A percentile compares a stretch with the other conserved stretches of the same genome.
phyloP scores from a whole-genome alignment of 441 rosid genomes.

The Populus hybrid region DNA sequence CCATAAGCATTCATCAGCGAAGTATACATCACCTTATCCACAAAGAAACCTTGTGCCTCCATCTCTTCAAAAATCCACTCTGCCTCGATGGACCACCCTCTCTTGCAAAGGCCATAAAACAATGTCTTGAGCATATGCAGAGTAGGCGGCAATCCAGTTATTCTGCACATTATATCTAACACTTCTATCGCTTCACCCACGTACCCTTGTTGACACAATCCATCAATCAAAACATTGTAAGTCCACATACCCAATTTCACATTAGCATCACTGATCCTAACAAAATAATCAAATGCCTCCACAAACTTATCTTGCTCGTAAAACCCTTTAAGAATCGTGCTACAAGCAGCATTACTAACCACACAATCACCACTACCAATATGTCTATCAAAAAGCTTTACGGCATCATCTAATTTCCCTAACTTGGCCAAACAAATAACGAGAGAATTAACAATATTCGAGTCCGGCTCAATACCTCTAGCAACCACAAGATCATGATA shows the following conservation, averaged over 20 bases:
- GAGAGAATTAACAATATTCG: constrained; percentile 42
- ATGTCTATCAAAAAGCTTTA: constrained; percentile 38
- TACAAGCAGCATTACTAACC: constrained; percentile 37
- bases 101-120: constrained; percentile 58
- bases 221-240: constrained; percentile 45
- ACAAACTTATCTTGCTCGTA: constrained; percentile 34
- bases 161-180: constrained; percentile 40
- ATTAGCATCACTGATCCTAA: constrained; percentile 24
- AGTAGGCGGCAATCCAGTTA: constrained; percentile 36
- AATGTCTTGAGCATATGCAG: constrained; percentile 46
- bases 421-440: constrained; percentile 48
- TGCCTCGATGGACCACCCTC: constrained; percentile 43
- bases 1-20: no score
- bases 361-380: constrained; percentile 22
- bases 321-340: constrained; percentile 37
- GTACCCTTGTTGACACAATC: constrained; percentile 45
- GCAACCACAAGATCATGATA: no score
- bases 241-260: constrained; percentile 37
- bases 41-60: constrained; percentile 47
- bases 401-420: constrained; percentile 48
- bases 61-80: constrained; percentile 49
- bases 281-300: constrained; percentile 47
- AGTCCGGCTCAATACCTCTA: constrained; percentile 30
- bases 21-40: constrained; percentile 45
- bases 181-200: constrained; percentile 48